Evolutionary conservation across 2,329 filamentous ascomycete species (phyloP).

Genomic region (Botrytis medusae): DNA sequence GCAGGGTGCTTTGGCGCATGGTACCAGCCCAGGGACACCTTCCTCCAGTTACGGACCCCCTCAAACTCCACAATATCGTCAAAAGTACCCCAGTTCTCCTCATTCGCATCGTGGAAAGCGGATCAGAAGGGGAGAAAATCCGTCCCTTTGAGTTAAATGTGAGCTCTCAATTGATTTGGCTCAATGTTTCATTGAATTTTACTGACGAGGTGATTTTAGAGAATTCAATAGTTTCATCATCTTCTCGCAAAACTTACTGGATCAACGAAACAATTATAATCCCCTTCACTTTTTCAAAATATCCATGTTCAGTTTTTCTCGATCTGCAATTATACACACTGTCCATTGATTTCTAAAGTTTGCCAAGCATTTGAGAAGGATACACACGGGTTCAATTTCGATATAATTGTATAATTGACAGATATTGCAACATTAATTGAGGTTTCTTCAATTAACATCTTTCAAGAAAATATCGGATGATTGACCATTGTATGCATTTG

Average conservation of each 20-base stretch:
- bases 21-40: not conserved
- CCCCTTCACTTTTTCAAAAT: not conserved
- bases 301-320: not conserved
- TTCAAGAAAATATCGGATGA: too few relatives aligned
- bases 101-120: not conserved
- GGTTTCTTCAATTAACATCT: too few relatives aligned
- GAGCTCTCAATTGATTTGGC: not conserved
- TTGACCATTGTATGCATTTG: too few relatives aligned
- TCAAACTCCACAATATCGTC: not conserved
- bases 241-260: not conserved
- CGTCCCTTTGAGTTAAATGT: not conserved
- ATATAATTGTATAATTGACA: not conserved
- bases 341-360: not conserved
- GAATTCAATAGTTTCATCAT: not conserved
- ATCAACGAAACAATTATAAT: not conserved
- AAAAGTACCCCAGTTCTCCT: too few relatives aligned
- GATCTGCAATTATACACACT: not conserved
- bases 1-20: not conserved
- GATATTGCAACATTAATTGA: not conserved
- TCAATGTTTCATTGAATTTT: not conserved
- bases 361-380: not conserved
- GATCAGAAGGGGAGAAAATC: not conserved
- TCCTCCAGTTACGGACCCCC: not conserved
- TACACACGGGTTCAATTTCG: not conserved
- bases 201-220: not conserved